Conservation (phyloP, 805 yeast genomes). For the Pichia rugopelliculosa region DNA sequence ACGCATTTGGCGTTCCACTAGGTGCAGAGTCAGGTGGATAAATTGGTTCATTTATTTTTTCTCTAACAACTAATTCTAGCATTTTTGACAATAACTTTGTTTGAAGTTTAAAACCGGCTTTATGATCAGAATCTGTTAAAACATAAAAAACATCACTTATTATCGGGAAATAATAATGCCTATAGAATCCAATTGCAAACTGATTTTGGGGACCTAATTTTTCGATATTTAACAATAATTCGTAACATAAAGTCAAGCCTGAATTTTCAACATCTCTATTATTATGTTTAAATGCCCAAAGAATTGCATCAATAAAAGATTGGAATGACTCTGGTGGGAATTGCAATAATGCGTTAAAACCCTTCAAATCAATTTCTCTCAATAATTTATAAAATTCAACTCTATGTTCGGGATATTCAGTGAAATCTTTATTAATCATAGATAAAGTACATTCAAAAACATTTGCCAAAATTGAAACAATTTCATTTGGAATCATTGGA, state of each 20-base stretch:
- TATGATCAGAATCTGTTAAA: slow-evolving; percentile 94
- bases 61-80: slow-evolving; percentile 73
- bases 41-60: slow-evolving; percentile 68
- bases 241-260: slow-evolving; percentile 79
- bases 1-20: slow-evolving; percentile 74
- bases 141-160: slow-evolving; percentile 89
- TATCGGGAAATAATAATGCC: slow-evolving; percentile 81
- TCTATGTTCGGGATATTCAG: slow-evolving; percentile 96
- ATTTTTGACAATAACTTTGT: slow-evolving; percentile 76
- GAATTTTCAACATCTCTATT: slow-evolving; percentile 93
- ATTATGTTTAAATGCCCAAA: slow-evolving; percentile 98
- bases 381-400: slow-evolving; percentile 90
- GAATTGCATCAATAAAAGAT: slow-evolving; percentile 82
- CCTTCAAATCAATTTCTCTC: slow-evolving; percentile 76
- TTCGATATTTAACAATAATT: slow-evolving; percentile 78
- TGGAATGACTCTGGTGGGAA: slow-evolving; percentile 90
- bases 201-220: slow-evolving; percentile 53
- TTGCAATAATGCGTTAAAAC: slow-evolving; percentile 79
- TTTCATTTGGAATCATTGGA: slow-evolving; percentile 79
- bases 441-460: slow-evolving; percentile 91
- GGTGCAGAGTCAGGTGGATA: slow-evolving; percentile 78
- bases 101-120: slow-evolving; percentile 90
- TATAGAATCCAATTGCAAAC: slow-evolving; percentile 80
- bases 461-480: slow-evolving; percentile 76
- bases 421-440: slow-evolving; percentile 92